These are phyloP conservation scores for Arctium lappa DNA, from an alignment of 129 eudicot genomes.

Conservation along the genomic window DNA sequence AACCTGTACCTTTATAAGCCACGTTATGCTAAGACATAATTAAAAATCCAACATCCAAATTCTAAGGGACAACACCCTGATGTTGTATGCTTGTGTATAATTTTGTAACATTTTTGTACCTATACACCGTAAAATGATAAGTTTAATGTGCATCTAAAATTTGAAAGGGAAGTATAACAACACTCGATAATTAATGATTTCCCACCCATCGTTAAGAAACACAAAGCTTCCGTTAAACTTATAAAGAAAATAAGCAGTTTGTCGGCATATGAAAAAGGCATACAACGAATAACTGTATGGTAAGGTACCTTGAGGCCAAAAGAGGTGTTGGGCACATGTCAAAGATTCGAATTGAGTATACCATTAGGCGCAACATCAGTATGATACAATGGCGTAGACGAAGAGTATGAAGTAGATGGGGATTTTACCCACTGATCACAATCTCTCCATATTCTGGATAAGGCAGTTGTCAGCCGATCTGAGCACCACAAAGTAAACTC, in stretches of 20 bases:
- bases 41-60: too few relatives aligned
- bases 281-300: not conserved
- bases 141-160: not conserved
- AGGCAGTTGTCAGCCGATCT: conserved; percentile 77
- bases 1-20: too few relatives aligned
- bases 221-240: too few relatives aligned
- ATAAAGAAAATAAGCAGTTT: not conserved
- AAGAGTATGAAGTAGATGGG: conserved; percentile 38
- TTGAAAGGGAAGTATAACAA: not conserved
- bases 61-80: too few relatives aligned
- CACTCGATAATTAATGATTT: not conserved
- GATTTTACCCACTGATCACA: conserved; percentile 82
- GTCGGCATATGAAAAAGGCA: conserved; percentile 2
- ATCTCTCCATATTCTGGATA: conserved; percentile 75
- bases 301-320: conserved; percentile 74
- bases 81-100: not conserved
- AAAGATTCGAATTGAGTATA: too few relatives aligned
- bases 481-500: conserved; percentile 30
- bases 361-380: conserved; percentile 57
- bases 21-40: too few relatives aligned
- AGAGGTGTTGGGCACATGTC: conserved; percentile 41
- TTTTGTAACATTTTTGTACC: not conserved
- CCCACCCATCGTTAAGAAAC: too few relatives aligned
- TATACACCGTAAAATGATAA: not conserved
- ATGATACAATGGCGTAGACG: conserved; percentile 51